Conservation (phyloP, 140 eudicot species). For the Anethum foeniculum region DNA sequence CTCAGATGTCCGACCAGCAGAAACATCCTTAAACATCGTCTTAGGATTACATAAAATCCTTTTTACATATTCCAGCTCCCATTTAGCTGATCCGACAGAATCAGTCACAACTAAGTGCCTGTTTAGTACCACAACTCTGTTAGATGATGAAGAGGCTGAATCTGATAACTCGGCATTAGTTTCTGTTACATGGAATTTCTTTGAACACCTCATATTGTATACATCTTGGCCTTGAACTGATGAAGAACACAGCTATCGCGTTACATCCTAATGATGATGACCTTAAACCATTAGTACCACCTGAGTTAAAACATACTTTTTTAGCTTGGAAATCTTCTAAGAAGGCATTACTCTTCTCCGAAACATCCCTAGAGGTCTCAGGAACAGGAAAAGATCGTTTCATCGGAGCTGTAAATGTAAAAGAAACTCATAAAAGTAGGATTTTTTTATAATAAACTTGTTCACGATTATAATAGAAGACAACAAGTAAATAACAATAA, state of each 20-base stretch:
- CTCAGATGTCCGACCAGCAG: constrained; percentile 49
- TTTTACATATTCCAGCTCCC: constrained; percentile 64
- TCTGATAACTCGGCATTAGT: constrained; percentile 58
- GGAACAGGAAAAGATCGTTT: constrained; percentile 31
- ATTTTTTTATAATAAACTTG: too few relatives aligned
- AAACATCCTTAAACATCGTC: constrained; percentile 52
- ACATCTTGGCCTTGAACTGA: constrained; percentile 51
- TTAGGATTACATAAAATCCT: constrained; percentile 42
- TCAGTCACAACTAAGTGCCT: not conserved
- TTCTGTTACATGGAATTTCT: constrained; percentile 29
- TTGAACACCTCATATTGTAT: constrained; percentile 24
- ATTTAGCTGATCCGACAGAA: constrained; percentile 18
- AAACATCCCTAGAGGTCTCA: constrained; percentile 21
- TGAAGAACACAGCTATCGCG: constrained; percentile 43
- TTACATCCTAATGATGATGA: constrained; percentile 35
- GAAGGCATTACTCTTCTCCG: constrained; percentile 17
- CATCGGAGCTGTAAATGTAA: constrained; percentile 85
- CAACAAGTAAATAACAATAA: too few relatives aligned
- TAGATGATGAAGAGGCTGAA: constrained; percentile 68
- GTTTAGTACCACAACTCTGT: not conserved
- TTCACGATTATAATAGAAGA: too few relatives aligned
- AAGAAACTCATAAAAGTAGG: too few relatives aligned
- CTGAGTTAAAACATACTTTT: constrained; percentile 21
- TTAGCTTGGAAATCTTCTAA: constrained; percentile 29
- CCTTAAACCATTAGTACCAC: constrained; percentile 25